These are phyloP conservation scores for Fomitopsis palustris DNA, from an alignment of 1,284 basidiomycete genomes.

Conservation along the genomic window DNA sequence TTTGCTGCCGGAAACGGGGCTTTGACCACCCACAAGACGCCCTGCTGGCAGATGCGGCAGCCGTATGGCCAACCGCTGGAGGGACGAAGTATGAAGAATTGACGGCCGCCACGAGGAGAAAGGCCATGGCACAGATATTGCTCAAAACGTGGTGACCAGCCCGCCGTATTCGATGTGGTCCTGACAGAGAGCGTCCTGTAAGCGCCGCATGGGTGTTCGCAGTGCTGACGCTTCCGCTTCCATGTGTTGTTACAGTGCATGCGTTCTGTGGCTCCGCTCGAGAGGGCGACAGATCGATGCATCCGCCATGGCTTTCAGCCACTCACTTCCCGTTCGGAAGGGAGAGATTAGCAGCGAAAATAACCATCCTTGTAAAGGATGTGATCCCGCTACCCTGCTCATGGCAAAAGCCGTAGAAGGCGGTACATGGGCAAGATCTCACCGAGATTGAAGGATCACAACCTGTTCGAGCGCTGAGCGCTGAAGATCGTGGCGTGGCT, in stretches of 20 bases:
- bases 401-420: neutral
- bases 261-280: neutral
- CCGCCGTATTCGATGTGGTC: neutral
- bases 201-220: neutral
- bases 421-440: conserved; percentile 1
- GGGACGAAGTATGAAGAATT: neutral
- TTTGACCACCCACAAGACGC: neutral
- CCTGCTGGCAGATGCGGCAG: neutral
- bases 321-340: neutral
- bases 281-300: neutral
- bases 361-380: neutral
- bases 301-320: neutral
- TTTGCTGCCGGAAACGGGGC: neutral
- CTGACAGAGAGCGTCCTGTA: neutral
- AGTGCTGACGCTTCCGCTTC: neutral
- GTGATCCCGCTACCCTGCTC: neutral
- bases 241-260: neutral
- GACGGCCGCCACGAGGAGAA: too few relatives aligned
- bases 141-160: neutral
- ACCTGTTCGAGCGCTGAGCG: neutral
- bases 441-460: neutral
- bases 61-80: neutral
- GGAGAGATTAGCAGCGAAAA: neutral
- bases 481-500: neutral
- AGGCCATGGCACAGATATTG: too few relatives aligned